Conservation (phyloP, 1,284 basidiomycete genomes). For the Melampsora americana region DNA sequence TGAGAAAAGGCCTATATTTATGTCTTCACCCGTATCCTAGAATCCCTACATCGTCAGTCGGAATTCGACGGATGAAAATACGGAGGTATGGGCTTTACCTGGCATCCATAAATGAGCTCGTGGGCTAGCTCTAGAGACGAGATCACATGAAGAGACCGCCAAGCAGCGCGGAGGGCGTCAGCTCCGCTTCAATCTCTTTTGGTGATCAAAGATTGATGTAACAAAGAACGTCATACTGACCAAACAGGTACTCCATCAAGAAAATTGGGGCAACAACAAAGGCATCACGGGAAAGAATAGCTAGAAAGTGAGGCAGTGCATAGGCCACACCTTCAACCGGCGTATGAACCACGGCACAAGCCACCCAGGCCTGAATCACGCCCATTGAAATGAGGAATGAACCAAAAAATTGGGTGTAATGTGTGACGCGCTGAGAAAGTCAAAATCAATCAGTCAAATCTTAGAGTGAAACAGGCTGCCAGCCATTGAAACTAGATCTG, state of each 20-base stretch:
- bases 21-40: conserved; percentile 40
- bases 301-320: conserved; percentile 20
- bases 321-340: conserved; percentile 13
- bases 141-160: background rate
- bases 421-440: conserved; percentile 22
- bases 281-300: conserved; percentile 23
- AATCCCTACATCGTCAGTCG: background rate
- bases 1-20: conserved; percentile 27
- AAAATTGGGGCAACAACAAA: conserved; percentile 18
- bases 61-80: background rate
- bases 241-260: conserved; percentile 30
- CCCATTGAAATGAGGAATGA: conserved; percentile 37
- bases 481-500: background rate
- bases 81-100: background rate
- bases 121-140: conserved; percentile 24
- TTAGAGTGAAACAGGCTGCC: background rate
- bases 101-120: conserved; percentile 38
- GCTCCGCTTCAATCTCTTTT: background rate
- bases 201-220: background rate
- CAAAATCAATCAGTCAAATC: background rate
- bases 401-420: conserved; percentile 41
- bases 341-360: conserved; percentile 20
- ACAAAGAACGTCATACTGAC: background rate
- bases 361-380: conserved; percentile 35
- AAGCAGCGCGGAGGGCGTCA: background rate